Conservation (phyloP, 202 grass and related monocot species). For the Elaeis oleifera region DNA sequence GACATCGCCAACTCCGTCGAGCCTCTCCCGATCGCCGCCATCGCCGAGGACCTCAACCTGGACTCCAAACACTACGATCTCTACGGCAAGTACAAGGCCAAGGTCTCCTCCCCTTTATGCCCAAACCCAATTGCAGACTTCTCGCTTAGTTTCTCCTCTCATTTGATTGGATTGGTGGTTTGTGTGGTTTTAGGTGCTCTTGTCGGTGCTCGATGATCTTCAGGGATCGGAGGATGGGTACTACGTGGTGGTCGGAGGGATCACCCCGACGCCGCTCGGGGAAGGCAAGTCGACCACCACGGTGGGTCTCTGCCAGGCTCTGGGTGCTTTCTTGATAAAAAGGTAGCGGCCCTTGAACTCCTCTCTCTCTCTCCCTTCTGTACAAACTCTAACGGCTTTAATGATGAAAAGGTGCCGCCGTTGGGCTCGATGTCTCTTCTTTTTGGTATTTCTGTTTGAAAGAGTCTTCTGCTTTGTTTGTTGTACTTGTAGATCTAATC, state of each 20-base stretch:
- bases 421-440: no score
- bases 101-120: conserved; percentile 27
- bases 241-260: conserved; percentile 93
- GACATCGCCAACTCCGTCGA: conserved; percentile 90
- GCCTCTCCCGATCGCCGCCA: conserved; percentile 58
- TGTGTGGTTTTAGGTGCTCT: conserved; percentile 48
- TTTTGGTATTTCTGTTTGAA: no score
- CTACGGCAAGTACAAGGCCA: conserved; percentile 98
- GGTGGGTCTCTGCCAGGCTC: conserved; percentile 80
- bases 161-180: neutral
- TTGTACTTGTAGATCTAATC: no score
- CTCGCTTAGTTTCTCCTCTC: no score
- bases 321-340: conserved; percentile 91
- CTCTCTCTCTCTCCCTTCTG: neutral
- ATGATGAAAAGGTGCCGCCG: no score
- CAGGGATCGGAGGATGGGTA: conserved; percentile 71
- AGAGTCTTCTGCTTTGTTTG: no score
- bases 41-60: conserved; percentile 69
- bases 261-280: conserved; percentile 90
- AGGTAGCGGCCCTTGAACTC: conserved; percentile 30
- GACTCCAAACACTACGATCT: conserved; percentile 72
- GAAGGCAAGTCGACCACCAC: conserved; percentile 97
- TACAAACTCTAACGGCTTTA: no score
- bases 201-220: conserved; percentile 58
- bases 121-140: no score